Conservation (phyloP, 495 filamentous ascomycete genomes). For the Amniculicola lignicola region DNA sequence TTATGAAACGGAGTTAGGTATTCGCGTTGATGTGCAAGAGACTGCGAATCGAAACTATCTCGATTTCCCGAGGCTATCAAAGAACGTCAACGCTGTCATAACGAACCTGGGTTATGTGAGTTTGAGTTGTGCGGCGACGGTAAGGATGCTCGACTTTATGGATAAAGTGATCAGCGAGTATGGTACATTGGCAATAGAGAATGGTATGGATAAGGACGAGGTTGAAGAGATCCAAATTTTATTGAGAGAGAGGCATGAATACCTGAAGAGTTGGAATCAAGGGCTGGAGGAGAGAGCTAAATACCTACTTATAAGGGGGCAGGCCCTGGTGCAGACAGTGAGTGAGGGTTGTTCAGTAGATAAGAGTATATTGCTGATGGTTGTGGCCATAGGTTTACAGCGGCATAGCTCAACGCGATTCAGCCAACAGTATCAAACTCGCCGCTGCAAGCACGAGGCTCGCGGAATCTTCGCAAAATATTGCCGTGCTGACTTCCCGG, state of each 20-base stretch:
- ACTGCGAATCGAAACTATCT: background rate
- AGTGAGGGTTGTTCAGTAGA: background rate
- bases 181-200: background rate
- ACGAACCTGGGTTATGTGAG: background rate
- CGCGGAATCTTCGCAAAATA: slow-evolving; percentile 4
- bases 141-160: slow-evolving; percentile 3
- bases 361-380: background rate
- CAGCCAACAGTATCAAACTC: slow-evolving; percentile 9
- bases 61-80: background rate
- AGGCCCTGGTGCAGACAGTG: slow-evolving; percentile 15
- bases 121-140: background rate
- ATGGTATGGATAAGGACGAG: background rate
- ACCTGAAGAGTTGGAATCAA: slow-evolving; percentile 9
- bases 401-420: slow-evolving; percentile 18
- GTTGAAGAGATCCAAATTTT: background rate
- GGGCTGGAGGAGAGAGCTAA: slow-evolving; percentile 2
- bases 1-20: background rate
- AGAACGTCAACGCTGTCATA: background rate
- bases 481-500: slow-evolving; percentile 1
- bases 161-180: slow-evolving; percentile 7
- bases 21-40: background rate
- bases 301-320: slow-evolving; percentile 4
- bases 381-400: slow-evolving; percentile 10
- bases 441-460: slow-evolving; percentile 10
- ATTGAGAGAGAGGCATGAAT: slow-evolving; percentile 2